phyloP scores from a whole-genome alignment of 2,329 filamentous ascomycete species.

The Anthostomella pinea region DNA sequence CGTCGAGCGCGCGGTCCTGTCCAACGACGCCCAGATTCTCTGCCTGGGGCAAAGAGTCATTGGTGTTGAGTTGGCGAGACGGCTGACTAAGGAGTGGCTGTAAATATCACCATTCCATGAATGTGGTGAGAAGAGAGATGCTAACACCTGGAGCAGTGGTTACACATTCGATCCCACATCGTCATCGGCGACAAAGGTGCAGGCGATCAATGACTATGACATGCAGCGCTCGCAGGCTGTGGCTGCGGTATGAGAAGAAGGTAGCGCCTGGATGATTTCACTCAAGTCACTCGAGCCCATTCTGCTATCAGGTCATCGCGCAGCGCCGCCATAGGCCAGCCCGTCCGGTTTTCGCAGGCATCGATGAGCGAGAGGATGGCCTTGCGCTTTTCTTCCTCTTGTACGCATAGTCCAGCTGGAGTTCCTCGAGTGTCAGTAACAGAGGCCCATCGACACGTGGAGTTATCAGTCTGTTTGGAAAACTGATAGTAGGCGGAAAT shows the following conservation, averaged over 20 bases:
- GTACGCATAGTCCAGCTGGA: slow-evolving; percentile 40
- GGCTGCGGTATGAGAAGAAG: background rate
- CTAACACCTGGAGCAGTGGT: background rate
- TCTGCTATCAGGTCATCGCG: slow-evolving; percentile 29
- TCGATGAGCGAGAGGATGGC: slow-evolving; percentile 37
- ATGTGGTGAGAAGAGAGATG: slow-evolving; percentile 49
- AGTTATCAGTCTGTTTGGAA: too few species aligned
- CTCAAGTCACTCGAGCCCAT: slow-evolving; percentile 23
- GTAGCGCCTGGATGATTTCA: background rate
- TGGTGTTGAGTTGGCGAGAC: slow-evolving; percentile 71
- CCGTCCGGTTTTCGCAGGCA: slow-evolving; percentile 36
- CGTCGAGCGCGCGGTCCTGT: slow-evolving; percentile 75
- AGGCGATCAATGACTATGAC: slow-evolving; percentile 14
- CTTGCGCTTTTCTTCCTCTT: slow-evolving; percentile 34
- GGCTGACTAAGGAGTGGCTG: slow-evolving; percentile 74
- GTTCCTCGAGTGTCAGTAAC: slow-evolving; percentile 3
- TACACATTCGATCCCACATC: slow-evolving; percentile 6
- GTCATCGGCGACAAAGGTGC: slow-evolving; percentile 11
- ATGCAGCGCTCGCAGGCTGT: too few species aligned
- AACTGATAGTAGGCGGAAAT: too few species aligned
- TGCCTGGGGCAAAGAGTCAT: slow-evolving; percentile 81
- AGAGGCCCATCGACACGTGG: background rate
- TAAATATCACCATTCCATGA: slow-evolving; percentile 76
- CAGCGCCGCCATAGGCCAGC: slow-evolving; percentile 37
- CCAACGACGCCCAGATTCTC: slow-evolving; percentile 80